phyloP scores from a whole-genome alignment of 345 rosid genomes.

The Citrus sinensis region DNA sequence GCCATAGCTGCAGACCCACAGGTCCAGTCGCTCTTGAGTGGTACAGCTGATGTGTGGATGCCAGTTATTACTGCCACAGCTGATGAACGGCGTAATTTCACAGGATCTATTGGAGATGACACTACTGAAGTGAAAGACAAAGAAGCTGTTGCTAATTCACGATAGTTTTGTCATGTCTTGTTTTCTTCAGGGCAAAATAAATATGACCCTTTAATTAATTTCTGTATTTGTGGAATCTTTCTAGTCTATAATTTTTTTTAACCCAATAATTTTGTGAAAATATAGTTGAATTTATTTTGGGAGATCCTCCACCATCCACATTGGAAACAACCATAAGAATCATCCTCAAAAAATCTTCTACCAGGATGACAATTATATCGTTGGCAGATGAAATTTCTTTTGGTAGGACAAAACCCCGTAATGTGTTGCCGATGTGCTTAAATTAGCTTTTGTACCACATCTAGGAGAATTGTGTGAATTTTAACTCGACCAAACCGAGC shows the following conservation, averaged over 20 bases:
- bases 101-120: constrained; percentile 33
- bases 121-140: not conserved
- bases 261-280: not conserved
- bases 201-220: not conserved
- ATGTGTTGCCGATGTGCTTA: not conserved
- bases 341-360: not conserved
- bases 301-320: not conserved
- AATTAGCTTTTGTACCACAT: not conserved
- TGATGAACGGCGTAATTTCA: constrained; percentile 64
- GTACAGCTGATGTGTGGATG: constrained; percentile 77
- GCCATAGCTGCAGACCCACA: constrained; percentile 70
- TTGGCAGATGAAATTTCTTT: not conserved
- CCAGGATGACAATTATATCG: not conserved
- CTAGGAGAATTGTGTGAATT: no score
- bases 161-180: not conserved
- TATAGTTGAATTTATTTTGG: not conserved
- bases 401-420: not conserved
- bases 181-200: not conserved
- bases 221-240: not conserved
- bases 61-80: constrained; percentile 83
- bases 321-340: not conserved
- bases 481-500: not conserved
- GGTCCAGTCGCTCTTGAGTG: constrained; percentile 67
- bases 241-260: not conserved
- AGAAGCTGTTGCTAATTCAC: not conserved